Evolutionary conservation across 2,329 filamentous ascomycete species (phyloP), one percentile per base, ranked within the genome.

Genomic region (Cercospora janseana): DNA sequence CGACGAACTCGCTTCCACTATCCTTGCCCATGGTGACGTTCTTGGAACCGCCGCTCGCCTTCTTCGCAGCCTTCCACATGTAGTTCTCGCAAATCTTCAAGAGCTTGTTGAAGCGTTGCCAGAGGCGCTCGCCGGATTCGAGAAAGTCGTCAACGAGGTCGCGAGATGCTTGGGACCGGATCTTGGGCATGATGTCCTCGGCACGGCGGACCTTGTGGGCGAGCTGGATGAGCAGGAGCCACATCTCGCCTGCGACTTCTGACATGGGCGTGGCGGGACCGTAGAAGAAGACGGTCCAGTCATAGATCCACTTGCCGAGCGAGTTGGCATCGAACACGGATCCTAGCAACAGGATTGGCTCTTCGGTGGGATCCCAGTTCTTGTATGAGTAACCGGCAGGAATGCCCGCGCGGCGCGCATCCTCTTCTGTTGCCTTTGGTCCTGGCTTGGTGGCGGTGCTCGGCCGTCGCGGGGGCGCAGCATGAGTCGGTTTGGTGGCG

Each of bases 301-400:
- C 93, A 72, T 95, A 98, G 66, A 98, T 94, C 93, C 93, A 98
- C 74, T 96, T 96, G 65, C 93, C 93, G 23, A 98, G 79, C 20
- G 89, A 95, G 79, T 97, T 96, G 66, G 92, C 88, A 67, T 97
- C 93, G 66, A 97, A 97, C 49, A 97, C 93, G 66, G 88, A 95
- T 43, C 93, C 93, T 16, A 97, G 79, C 20, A 98, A 81, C 67
- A 96, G 85, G 68, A 98, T 96, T 44, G 93, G 93, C 61, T 90
- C 84, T 75, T 97, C 92, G 21, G 82, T 84, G 0, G 92, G 92
- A 68, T 98, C 93, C 93, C 93, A 97, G 75, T 97, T 95, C 79
- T 97, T 97, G 67, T 92, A 83, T 20, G 89, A 95, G 75, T 94
- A 98, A 56, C 93, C 92, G 1, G 83, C 71, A 2, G 93, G 91